phyloP scores from a whole-genome alignment of 164 flowering plant genomes.

The Euptelea pleiosperma region DNA sequence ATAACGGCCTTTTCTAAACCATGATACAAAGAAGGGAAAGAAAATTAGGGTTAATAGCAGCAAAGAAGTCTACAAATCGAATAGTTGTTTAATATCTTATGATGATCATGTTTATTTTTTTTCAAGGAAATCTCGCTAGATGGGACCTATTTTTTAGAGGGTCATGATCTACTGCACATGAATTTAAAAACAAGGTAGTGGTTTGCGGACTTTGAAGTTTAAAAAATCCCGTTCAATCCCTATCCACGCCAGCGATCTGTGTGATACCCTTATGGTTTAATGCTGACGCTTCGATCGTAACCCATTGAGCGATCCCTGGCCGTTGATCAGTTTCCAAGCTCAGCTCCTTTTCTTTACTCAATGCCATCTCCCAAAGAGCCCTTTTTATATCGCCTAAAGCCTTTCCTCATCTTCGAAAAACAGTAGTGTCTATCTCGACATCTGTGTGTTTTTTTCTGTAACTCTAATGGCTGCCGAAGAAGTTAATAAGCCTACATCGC shows the following conservation, averaged over 20 bases:
- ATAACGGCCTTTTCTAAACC: too few species aligned
- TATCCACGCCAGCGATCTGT: slow-evolving; percentile 56
- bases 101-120: too few species aligned
- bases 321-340: slow-evolving; percentile 24
- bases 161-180: too few species aligned
- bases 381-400: slow-evolving; percentile 26
- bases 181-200: too few species aligned
- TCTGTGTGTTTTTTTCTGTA: neutral
- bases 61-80: too few species aligned
- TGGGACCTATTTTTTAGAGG: too few species aligned
- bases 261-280: slow-evolving; percentile 7
- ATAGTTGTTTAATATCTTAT: too few species aligned
- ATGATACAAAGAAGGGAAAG: too few species aligned
- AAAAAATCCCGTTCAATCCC: too few species aligned
- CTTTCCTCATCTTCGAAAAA: slow-evolving; percentile 11
- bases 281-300: slow-evolving; percentile 22
- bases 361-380: slow-evolving; percentile 9
- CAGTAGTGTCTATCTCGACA: slow-evolving; percentile 1
- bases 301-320: slow-evolving; percentile 22
- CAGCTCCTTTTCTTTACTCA: slow-evolving; percentile 7
- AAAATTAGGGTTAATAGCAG: too few species aligned
- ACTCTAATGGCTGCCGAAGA: slow-evolving; percentile 43
- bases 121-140: too few species aligned
- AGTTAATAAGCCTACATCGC: slow-evolving; percentile 24
- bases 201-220: too few species aligned